Conservation (phyloP, 2,329 filamentous ascomycete genomes). For the Zymoseptoria brevis region DNA sequence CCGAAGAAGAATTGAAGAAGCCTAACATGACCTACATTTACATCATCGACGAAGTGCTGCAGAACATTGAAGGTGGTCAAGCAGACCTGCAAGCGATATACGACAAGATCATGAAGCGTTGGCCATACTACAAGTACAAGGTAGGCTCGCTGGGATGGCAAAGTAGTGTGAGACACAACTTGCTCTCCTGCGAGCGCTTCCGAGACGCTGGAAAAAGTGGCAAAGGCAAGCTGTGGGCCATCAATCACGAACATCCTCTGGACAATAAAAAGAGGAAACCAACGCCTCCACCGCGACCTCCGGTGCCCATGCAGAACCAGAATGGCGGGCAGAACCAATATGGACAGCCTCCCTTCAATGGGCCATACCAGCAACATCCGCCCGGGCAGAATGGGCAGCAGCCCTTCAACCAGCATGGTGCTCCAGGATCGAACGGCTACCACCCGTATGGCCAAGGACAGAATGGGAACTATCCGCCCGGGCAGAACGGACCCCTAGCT, state of each 20-base stretch:
- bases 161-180: slow-evolving; percentile 58
- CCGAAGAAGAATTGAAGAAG: slow-evolving; percentile 66
- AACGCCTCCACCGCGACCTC: slow-evolving; percentile 29
- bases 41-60: slow-evolving; percentile 55
- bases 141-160: slow-evolving; percentile 57
- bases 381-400: slow-evolving; percentile 8
- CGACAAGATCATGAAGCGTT: slow-evolving; percentile 54
- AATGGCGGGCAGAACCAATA: slow-evolving; percentile 11
- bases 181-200: slow-evolving; percentile 52
- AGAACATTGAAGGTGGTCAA: slow-evolving; percentile 46
- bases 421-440: slow-evolving; percentile 8
- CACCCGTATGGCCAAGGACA: slow-evolving; percentile 6
- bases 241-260: slow-evolving; percentile 51
- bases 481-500: not conserved
- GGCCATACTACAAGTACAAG: slow-evolving; percentile 56
- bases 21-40: slow-evolving; percentile 56
- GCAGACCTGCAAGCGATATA: slow-evolving; percentile 62
- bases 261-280: slow-evolving; percentile 51
- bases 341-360: slow-evolving; percentile 11
- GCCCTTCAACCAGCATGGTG: slow-evolving; percentile 6
- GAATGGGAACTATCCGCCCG: not conserved
- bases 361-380: slow-evolving; percentile 9
- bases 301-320: slow-evolving; percentile 14
- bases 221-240: slow-evolving; percentile 57
- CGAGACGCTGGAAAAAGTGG: slow-evolving; percentile 52